Conservation (phyloP, 148 eudicot species). For the Dysphania ambrosioides region DNA sequence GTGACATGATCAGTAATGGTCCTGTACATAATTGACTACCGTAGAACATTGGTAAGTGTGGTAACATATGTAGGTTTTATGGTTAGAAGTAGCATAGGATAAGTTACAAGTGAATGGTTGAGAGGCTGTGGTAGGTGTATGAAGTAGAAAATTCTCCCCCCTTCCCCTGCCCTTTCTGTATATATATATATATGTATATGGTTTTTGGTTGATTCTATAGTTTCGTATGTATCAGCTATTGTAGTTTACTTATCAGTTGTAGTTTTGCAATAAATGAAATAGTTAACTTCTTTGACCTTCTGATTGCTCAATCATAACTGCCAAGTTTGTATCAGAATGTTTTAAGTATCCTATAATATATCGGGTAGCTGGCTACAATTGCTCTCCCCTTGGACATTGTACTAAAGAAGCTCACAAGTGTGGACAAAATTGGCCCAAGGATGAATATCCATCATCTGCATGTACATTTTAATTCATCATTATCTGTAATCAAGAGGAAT, state of each 20-base stretch:
- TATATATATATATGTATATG: conserved; percentile 27
- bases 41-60: not conserved
- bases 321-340: not conserved
- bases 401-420: not conserved
- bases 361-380: conserved; percentile 4
- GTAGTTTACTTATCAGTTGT: conserved; percentile 14
- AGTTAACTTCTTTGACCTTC: conserved; percentile 2
- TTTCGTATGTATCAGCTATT: not conserved
- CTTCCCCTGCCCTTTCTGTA: not conserved
- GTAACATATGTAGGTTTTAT: conserved; percentile 6
- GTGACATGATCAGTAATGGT: conserved; percentile 25
- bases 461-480: not conserved
- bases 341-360: not conserved
- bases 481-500: conserved; percentile 43
- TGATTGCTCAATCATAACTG: not conserved
- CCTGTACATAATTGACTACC: conserved; percentile 5
- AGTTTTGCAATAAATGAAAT: conserved; percentile 17
- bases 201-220: not conserved
- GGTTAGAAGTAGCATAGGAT: conserved; percentile 21
- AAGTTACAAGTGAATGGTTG: conserved; percentile 6
- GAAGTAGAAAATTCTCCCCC: not conserved
- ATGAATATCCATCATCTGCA: conserved; percentile 15
- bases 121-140: not conserved
- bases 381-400: not conserved
- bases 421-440: not conserved